phyloP scores from a whole-genome alignment of 2,329 filamentous ascomycete genomes.

The Blastomyces percursus region DNA sequence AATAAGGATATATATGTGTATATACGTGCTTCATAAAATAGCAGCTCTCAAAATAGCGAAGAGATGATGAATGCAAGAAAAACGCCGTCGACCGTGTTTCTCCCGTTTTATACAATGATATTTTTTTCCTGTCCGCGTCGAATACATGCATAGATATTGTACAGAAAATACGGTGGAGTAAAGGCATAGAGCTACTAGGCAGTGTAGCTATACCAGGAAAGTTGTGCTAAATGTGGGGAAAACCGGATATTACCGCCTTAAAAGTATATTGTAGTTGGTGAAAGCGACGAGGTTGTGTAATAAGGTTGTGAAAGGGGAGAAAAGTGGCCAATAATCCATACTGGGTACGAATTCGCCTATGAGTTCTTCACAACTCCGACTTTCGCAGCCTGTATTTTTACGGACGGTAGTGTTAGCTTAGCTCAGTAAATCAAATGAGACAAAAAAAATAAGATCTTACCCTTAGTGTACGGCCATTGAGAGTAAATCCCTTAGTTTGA shows the following conservation, averaged over 20 bases:
- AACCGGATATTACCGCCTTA: neutral
- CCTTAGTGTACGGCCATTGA: conserved; percentile 81
- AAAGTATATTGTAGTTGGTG: neutral
- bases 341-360: conserved; percentile 19
- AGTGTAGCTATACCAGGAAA: neutral
- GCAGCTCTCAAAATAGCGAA: neutral
- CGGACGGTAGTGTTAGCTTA: conserved; percentile 11
- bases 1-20: conserved; percentile 3
- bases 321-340: neutral
- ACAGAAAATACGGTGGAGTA: neutral
- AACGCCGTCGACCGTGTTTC: conserved; percentile 1
- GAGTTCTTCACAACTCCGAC: conserved; percentile 88
- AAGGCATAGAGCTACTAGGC: neutral
- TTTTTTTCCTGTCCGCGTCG: neutral
- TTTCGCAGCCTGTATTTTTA: conserved; percentile 57
- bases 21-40: conserved; percentile 3
- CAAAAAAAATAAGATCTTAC: conserved; percentile 26
- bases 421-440: neutral
- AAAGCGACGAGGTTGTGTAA: neutral
- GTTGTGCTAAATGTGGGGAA: neutral
- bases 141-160: conserved; percentile 4
- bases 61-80: conserved; percentile 2
- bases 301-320: neutral
- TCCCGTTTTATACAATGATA: neutral
- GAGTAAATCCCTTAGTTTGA: conserved; percentile 89